Base-by-base conservation (phyloP, 345 rosid species). In the Boechera retrofracta region DNA sequence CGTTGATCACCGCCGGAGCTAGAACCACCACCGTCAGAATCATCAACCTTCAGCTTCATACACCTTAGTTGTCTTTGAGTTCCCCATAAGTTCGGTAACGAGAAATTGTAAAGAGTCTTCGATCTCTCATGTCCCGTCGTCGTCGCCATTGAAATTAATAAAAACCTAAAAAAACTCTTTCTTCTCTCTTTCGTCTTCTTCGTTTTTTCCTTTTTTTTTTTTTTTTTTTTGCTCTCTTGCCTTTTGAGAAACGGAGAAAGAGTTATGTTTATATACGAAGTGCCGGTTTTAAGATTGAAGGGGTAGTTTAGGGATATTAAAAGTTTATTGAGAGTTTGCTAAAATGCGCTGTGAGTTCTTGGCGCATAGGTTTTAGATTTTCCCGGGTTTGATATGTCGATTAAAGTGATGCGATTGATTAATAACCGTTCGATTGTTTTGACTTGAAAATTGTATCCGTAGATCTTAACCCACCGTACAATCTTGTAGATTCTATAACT, bases 1-100 rank as follows among this genome's bases (percentile, higher is more conserved):
- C 65, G 48, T 29, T 71, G 61, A 56, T 79, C 76, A 21, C 31
- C 74, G 62, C 31, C 74, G 62, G 54, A 42, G 29, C 0, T 18
- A 12, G 44, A 38, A 10, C 64, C 66, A 29, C 49, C 64, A 59
- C 69, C 60, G 56, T 24, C 31, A 1, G 57, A 26, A 24, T 10
- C 55, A 0, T 72, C 82, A 10, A 59, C 42, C 52, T 84, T 87
- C 83, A 80, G 72, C 52, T 84, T 87, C 83, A 80, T 72, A 70
- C 93, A 85, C 47, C 83, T 75, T 10, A 87, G 76, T 64, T 75
- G 55, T 18, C 77, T 67, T 82, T 83, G 89, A 56, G 47, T 61
- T 0, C 89, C 89, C 89, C 91, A 89, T 79, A 87, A 80, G 52
- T 77, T 78, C 29, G 89, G 84, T 53, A 89, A 74, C 18, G 79